A percentile compares a stretch with the other conserved stretches of the same genome.
Conservation (phyloP, 2,329 filamentous ascomycete genomes). For the Trichoderma atroviride region DNA sequence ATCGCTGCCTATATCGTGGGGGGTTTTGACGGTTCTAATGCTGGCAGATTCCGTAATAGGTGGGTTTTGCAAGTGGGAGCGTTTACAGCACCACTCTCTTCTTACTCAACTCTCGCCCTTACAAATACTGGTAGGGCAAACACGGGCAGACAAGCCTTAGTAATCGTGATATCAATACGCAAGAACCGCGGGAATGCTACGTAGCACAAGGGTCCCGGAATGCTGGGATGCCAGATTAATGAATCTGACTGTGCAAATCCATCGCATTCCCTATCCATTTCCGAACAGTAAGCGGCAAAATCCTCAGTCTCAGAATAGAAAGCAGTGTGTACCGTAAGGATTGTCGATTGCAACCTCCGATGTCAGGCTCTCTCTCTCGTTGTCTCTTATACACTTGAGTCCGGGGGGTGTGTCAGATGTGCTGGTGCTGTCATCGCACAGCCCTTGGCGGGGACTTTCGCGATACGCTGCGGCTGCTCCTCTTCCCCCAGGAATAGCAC, state of each 20-base stretch:
- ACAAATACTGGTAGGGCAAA: background rate
- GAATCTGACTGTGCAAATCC: slow-evolving; percentile 18
- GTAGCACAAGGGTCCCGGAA: slow-evolving; percentile 16
- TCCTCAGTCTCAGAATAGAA: slow-evolving; percentile 1
- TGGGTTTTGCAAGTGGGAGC: background rate
- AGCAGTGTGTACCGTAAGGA: background rate
- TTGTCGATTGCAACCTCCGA: background rate
- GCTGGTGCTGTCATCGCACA: slow-evolving; percentile 22
- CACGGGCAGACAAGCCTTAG: background rate
- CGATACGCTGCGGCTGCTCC: background rate
- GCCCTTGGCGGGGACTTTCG: background rate
- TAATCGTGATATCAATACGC: background rate
- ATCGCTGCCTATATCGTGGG: background rate
- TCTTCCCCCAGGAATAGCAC: slow-evolving; percentile 15
- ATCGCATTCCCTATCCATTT: background rate
- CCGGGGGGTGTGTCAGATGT: slow-evolving; percentile 4
- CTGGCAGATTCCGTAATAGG: background rate
- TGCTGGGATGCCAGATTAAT: slow-evolving; percentile 25
- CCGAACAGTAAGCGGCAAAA: background rate
- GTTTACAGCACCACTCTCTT: background rate
- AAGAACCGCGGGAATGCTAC: slow-evolving; percentile 11
- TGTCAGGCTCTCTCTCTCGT: background rate
- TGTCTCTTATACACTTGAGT: background rate
- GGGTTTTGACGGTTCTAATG: background rate
- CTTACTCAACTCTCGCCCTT: background rate